phyloP scores from a whole-genome alignment of 805 yeast genomes.

The Zygosaccharomyces bisporus region DNA sequence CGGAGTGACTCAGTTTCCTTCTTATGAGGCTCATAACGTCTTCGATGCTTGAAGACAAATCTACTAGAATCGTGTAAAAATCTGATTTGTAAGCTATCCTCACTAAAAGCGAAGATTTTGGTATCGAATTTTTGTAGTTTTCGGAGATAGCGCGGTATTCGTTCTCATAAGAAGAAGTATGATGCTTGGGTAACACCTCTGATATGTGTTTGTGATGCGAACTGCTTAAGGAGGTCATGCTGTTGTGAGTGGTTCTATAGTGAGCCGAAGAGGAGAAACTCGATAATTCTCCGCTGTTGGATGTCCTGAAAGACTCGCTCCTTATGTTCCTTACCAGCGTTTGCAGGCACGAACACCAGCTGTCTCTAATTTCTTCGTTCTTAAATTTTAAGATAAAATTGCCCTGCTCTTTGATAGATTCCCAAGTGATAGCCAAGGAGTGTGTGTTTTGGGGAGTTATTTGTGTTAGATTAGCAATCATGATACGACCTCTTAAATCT shows the following conservation, averaged over 20 bases:
- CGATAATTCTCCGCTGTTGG: conserved; percentile 28
- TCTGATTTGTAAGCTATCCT: conserved; percentile 43
- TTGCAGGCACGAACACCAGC: conserved; percentile 73
- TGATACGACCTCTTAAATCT: conserved; percentile 78
- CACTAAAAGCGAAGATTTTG: conserved; percentile 39
- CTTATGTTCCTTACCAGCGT: conserved; percentile 31
- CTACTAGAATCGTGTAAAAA: conserved; percentile 64
- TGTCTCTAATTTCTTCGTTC: conserved; percentile 75
- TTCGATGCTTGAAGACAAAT: conserved; percentile 46
- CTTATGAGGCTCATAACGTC: conserved; percentile 57
- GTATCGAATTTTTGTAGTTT: conserved; percentile 38
- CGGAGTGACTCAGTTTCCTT: conserved; percentile 52
- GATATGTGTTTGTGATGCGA: conserved; percentile 28
- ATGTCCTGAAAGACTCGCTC: conserved; percentile 34
- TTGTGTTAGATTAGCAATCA: conserved; percentile 60
- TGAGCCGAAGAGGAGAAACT: conserved; percentile 25
- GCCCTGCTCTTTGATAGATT: conserved; percentile 84
- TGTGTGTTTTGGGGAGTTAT: conserved; percentile 48
- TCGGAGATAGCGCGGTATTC: conserved; percentile 41
- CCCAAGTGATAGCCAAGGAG: conserved; percentile 67
- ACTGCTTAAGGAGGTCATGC: conserved; percentile 27
- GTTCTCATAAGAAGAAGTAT: conserved; percentile 28
- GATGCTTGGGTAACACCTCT: conserved; percentile 29
- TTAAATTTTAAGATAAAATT: conserved; percentile 76
- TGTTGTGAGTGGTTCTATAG: conserved; percentile 26